phyloP scores from a whole-genome alignment of 2,329 filamentous ascomycete genomes.

The Verruconis gallopava region DNA sequence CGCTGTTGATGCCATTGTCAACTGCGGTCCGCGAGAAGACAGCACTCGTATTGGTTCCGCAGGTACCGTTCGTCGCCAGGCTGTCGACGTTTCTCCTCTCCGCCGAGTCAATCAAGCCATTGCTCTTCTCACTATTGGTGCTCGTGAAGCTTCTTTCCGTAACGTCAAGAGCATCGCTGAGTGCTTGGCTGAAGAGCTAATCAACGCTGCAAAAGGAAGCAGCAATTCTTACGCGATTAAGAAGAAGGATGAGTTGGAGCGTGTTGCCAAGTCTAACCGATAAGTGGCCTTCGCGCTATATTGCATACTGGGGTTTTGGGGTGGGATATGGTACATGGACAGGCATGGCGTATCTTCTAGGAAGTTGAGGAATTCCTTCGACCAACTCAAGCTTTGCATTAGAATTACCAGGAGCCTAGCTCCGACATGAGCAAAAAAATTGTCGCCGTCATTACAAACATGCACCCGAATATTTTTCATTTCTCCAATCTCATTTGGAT shows the following conservation, averaged over 20 bases:
- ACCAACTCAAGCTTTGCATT: too few relatives aligned
- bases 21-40: slow-evolving; percentile 99
- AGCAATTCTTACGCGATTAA: slow-evolving; percentile 99
- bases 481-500: too few relatives aligned
- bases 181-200: slow-evolving; percentile 98
- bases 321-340: not conserved
- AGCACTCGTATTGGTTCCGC: slow-evolving; percentile 98
- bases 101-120: slow-evolving; percentile 99
- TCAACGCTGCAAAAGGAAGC: slow-evolving; percentile 99
- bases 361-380: too few relatives aligned
- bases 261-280: slow-evolving; percentile 99
- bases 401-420: too few relatives aligned
- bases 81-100: slow-evolving; percentile 98
- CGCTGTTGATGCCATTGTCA: slow-evolving; percentile 98
- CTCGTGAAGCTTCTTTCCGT: slow-evolving; percentile 96
- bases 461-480: too few relatives aligned
- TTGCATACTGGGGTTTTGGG: not conserved
- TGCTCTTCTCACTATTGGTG: slow-evolving; percentile 95
- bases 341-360: too few relatives aligned
- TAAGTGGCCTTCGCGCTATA: slow-evolving; percentile 45
- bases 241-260: slow-evolving; percentile 99
- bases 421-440: too few relatives aligned
- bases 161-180: slow-evolving; percentile 99
- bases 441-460: too few relatives aligned
- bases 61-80: slow-evolving; percentile 99